Percentiles rank a stretch among this genome's conserved stretches.
Conservation (phyloP, 225 moss, liverwort and hornwort genomes). For the Neckera pumila region DNA sequence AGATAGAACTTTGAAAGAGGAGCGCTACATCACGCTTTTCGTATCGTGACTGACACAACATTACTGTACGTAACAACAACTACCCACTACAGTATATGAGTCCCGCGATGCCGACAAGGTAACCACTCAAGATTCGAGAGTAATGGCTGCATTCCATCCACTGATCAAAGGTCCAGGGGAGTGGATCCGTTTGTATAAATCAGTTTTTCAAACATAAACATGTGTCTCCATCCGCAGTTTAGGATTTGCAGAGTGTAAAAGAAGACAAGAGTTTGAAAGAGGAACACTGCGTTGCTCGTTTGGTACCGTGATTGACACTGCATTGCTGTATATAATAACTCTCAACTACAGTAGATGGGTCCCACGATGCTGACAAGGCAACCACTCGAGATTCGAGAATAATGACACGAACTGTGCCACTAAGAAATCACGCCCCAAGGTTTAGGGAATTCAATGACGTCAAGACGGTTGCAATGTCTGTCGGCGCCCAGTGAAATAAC, state of each 20-base stretch:
- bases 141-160: no score
- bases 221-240: no score
- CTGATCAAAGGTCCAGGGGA: no score
- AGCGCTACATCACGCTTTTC: not conserved
- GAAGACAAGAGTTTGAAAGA: not conserved
- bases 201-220: not conserved
- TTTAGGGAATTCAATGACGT: not conserved
- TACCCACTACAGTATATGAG: not conserved
- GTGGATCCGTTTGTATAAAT: not conserved
- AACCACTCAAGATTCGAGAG: not conserved
- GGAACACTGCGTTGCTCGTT: not conserved
- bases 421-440: not conserved
- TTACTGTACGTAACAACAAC: not conserved
- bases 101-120: not conserved
- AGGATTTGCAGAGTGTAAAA: not conserved
- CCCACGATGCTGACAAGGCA: not conserved
- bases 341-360: not conserved
- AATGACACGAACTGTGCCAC: not conserved
- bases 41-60: not conserved
- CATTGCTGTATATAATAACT: not conserved
- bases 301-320: not conserved
- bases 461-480: not conserved
- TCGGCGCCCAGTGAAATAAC: not conserved
- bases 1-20: not conserved
- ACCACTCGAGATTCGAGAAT: not conserved